These are phyloP conservation scores for Acanthochlamys bracteata DNA, from an alignment of 106 monocot species.

Conservation along the genomic window DNA sequence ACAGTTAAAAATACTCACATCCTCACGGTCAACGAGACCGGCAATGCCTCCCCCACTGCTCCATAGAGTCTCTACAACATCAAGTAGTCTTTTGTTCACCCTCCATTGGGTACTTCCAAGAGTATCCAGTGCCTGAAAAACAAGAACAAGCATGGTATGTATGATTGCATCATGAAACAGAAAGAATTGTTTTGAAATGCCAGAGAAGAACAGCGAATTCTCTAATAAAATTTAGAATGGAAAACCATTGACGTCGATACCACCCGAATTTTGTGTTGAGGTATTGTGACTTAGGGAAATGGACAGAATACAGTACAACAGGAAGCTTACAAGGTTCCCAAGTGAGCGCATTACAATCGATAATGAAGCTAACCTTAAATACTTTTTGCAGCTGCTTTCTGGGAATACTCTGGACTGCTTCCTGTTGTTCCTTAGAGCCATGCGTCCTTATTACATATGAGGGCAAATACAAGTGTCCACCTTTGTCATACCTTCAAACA, in stretches of 20 bases:
- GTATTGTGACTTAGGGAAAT: too few relatives aligned
- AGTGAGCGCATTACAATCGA: too few relatives aligned
- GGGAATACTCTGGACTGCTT: slow-evolving; percentile 56
- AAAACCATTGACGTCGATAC: too few relatives aligned
- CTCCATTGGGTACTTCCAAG: slow-evolving; percentile 93
- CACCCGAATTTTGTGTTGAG: too few relatives aligned
- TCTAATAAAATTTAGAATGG: too few relatives aligned
- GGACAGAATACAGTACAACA: too few relatives aligned
- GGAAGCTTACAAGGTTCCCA: too few relatives aligned
- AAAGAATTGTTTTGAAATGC: too few relatives aligned
- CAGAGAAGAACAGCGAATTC: too few relatives aligned
- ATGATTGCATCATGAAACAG: not conserved
- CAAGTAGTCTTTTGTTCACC: slow-evolving; percentile 71
- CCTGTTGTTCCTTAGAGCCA: slow-evolving; percentile 71
- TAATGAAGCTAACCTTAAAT: slow-evolving; percentile 65
- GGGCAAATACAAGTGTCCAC: slow-evolving; percentile 74
- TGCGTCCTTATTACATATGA: slow-evolving; percentile 92
- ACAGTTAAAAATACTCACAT: slow-evolving; percentile 57
- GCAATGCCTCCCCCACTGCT: slow-evolving; percentile 65
- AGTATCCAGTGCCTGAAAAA: slow-evolving; percentile 63
- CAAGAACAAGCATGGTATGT: not conserved
- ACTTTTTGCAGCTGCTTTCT: slow-evolving; percentile 70
- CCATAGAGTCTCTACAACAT: slow-evolving; percentile 69
- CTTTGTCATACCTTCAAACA: slow-evolving; percentile 56
- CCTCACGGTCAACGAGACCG: slow-evolving; percentile 58